Conservation (phyloP, 2,329 filamentous ascomycete genomes). For the Stagonosporopsis tanaceti region DNA sequence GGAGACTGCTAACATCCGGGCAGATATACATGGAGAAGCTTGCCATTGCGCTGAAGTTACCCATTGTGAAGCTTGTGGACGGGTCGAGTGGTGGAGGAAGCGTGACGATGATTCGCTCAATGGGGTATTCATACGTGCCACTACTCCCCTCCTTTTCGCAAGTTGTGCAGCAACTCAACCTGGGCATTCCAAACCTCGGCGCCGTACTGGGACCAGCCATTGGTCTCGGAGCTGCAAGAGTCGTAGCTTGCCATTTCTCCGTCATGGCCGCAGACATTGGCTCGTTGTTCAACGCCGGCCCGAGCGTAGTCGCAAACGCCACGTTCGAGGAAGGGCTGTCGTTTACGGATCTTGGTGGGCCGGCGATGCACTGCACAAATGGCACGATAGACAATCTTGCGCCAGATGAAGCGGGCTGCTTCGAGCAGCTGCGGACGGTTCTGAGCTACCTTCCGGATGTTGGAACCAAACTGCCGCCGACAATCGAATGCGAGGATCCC, state of each 20-base stretch:
- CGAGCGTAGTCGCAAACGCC: slow-evolving; percentile 67
- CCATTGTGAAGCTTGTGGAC: slow-evolving; percentile 71
- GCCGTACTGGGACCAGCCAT: slow-evolving; percentile 70
- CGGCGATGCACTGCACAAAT: slow-evolving; percentile 69
- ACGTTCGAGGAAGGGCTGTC: slow-evolving; percentile 70
- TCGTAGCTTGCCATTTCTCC: slow-evolving; percentile 69
- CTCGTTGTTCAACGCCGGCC: slow-evolving; percentile 69
- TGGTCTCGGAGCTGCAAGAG: slow-evolving; percentile 68
- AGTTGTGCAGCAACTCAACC: slow-evolving; percentile 66
- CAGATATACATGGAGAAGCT: slow-evolving; percentile 68
- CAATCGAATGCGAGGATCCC: slow-evolving; percentile 57
- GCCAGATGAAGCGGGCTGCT: slow-evolving; percentile 66
- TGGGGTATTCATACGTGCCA: slow-evolving; percentile 68
- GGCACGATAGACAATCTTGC: slow-evolving; percentile 73
- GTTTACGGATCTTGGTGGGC: slow-evolving; percentile 67
- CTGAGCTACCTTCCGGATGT: slow-evolving; percentile 66
- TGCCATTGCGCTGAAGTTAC: slow-evolving; percentile 63
- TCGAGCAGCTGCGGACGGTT: slow-evolving; percentile 66
- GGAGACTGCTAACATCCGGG: slow-evolving; percentile 21
- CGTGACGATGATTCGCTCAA: slow-evolving; percentile 65
- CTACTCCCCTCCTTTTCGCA: slow-evolving; percentile 62
- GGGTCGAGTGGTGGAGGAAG: slow-evolving; percentile 69
- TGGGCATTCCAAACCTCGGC: slow-evolving; percentile 70
- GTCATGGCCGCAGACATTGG: slow-evolving; percentile 72
- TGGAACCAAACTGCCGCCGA: slow-evolving; percentile 63